A percentile compares a stretch with the other conserved stretches of the same genome.
phyloP scores from a whole-genome alignment of 2,329 filamentous ascomycete species.

The Eutypa lata region DNA sequence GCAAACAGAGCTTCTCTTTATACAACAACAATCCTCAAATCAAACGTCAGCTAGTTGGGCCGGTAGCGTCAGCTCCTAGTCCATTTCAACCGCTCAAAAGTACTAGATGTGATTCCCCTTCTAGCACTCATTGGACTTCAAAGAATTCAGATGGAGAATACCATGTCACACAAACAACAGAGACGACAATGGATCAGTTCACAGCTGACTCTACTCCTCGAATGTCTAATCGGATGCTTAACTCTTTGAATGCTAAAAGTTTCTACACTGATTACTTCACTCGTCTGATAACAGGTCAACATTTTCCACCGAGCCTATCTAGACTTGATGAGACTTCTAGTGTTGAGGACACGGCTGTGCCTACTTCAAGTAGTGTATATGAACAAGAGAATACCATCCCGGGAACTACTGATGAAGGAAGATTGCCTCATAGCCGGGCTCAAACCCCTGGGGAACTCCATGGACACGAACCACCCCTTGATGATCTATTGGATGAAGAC shows the following conservation, averaged over 20 bases:
- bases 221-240: background rate
- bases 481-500: conserved; percentile 21
- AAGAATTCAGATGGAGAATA: background rate
- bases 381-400: background rate
- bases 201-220: conserved; percentile 10
- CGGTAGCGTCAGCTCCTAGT: conserved; percentile 7
- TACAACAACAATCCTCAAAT: conserved; percentile 1
- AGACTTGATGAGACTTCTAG: background rate
- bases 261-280: background rate
- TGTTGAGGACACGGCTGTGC: background rate
- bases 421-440: background rate
- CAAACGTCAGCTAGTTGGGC: conserved; percentile 7
- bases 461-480: conserved; percentile 23
- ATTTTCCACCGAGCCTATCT: background rate
- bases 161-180: background rate
- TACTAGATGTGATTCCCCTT: conserved; percentile 11
- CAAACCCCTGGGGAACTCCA: background rate
- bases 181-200: conserved; percentile 14
- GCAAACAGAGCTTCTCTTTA: background rate
- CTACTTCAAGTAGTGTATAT: background rate
- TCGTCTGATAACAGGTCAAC: background rate
- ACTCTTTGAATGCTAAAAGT: no score
- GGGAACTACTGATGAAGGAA: background rate
- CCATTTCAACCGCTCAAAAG: conserved; percentile 17
- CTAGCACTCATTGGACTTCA: background rate